Conservation (phyloP, 192 early-diverging fungal species). For the Piromyces finnis region DNA sequence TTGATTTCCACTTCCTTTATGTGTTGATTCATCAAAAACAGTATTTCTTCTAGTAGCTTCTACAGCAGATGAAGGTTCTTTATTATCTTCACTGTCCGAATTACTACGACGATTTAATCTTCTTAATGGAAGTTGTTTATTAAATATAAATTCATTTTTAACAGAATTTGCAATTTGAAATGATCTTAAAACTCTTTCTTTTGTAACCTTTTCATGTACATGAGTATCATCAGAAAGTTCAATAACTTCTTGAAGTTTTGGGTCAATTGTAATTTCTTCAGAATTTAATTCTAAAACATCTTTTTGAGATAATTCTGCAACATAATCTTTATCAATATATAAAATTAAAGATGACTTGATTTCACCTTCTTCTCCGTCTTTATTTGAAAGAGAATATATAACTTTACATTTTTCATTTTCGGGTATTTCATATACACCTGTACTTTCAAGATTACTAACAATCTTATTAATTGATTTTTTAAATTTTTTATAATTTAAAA, state of each 20-base stretch:
- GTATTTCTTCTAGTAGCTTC: neutral
- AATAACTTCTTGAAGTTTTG: neutral
- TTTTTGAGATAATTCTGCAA: neutral
- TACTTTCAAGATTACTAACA: neutral
- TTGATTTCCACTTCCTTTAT: neutral
- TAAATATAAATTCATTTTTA: neutral
- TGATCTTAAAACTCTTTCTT: neutral
- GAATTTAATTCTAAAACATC: neutral
- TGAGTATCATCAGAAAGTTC: neutral
- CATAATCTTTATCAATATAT: neutral
- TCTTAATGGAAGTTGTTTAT: neutral
- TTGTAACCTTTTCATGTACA: neutral
- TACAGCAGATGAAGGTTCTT: neutral
- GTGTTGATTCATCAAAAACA: neutral
- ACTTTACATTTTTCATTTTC: neutral
- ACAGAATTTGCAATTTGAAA: neutral
- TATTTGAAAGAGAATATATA: neutral
- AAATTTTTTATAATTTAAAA: neutral
- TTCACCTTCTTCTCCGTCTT: neutral
- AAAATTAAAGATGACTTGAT: neutral
- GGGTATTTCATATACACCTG: neutral
- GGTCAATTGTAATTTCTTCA: neutral
- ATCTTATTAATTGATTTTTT: neutral
- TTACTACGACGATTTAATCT: neutral
- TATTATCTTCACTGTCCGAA: neutral